Evolutionary conservation across 2,329 filamentous ascomycete species (phyloP), one percentile per base, ranked within the genome.

Genomic region (Zasmidium cellare): DNA sequence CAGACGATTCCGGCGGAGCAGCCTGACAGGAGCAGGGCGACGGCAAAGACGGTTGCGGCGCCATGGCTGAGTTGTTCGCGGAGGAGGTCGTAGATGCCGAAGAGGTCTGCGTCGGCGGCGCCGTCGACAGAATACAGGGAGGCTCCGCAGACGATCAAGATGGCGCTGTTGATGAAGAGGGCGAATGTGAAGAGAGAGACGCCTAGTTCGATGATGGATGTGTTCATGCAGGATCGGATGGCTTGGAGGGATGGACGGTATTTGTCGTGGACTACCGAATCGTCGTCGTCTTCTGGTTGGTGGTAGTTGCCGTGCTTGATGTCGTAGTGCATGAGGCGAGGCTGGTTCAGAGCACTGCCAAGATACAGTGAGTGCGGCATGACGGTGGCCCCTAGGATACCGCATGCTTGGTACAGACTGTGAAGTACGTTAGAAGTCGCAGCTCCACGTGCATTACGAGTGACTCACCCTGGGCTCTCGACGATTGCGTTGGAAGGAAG

Each of bases 1-100:
- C 91, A 96, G 2, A 96, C 88, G 35, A 96, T 90, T 5, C 91
- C 91, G 0, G 91, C 91, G 0, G 87, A 90, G 12, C 91, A 83
- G 9, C 91, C 91, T 0, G 88, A 92, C 0, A 96, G 83, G 0
- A 96, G 82, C 1, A 96, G 78, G 0, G 91, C 90, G 2, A 96
- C 79, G 0, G 90, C 90, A 63, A 96, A 96, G n/a, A 96, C 79
- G 2, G 89, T 90, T 1, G 90, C 92, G 0, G 91, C 92, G 0
- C 84, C 88, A 0, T 87, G 86, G 0, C 88, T 86, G 52, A 96
- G 85, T 55, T 84, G 87, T 0, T 74, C 68, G 0, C 86, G 82
- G 0, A 96, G 83, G 2, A 96, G 79, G 38, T 81, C 74, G 75
- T 96, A 87, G 66, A 96, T 96, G 35, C 85, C 86, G 69, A 96